Evolutionary conservation across 805 yeast species (phyloP).

Genomic region (Yarrowia yakushimensis): DNA sequence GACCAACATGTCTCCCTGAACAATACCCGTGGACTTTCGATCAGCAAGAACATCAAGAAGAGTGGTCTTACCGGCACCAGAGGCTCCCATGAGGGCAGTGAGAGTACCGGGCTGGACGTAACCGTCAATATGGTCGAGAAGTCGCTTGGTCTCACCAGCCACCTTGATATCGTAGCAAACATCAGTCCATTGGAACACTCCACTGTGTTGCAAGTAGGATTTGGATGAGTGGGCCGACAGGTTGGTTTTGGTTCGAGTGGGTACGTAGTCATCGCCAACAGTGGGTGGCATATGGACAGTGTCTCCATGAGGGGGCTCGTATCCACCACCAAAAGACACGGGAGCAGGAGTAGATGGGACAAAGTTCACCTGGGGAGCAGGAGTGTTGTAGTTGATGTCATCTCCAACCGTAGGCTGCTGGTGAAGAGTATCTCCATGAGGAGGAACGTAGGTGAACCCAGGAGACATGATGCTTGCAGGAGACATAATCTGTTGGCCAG

Average conservation of each 20-base stretch:
- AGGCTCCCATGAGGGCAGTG: slow-evolving; percentile 74
- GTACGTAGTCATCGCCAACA: not conserved
- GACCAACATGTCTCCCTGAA: slow-evolving; percentile 63
- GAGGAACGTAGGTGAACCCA: slow-evolving; percentile 1
- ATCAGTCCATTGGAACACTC: slow-evolving; percentile 69
- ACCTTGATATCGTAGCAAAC: slow-evolving; percentile 67
- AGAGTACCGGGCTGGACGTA: slow-evolving; percentile 82
- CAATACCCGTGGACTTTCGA: slow-evolving; percentile 66
- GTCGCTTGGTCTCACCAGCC: slow-evolving; percentile 56
- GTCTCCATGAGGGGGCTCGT: slow-evolving; percentile 14
- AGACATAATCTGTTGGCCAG: not conserved
- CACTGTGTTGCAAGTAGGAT: not conserved
- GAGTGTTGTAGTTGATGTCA: slow-evolving; percentile 2
- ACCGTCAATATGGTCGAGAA: slow-evolving; percentile 66
- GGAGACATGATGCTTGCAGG: slow-evolving; percentile 4
- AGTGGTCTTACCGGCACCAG: slow-evolving; percentile 82
- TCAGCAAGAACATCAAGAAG: slow-evolving; percentile 66
- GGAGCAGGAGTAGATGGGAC: slow-evolving; percentile 28
- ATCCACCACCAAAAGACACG: not conserved
- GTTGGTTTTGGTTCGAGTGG: not conserved
- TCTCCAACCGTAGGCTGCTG: not conserved
- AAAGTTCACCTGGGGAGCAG: not conserved
- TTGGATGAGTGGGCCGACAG: not conserved
- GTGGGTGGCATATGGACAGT: not conserved
- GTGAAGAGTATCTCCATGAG: slow-evolving; percentile 4